These are phyloP conservation scores for Chlorella vulgaris DNA, from an alignment of 139 green algal genomes.

Conservation along the genomic window DNA sequence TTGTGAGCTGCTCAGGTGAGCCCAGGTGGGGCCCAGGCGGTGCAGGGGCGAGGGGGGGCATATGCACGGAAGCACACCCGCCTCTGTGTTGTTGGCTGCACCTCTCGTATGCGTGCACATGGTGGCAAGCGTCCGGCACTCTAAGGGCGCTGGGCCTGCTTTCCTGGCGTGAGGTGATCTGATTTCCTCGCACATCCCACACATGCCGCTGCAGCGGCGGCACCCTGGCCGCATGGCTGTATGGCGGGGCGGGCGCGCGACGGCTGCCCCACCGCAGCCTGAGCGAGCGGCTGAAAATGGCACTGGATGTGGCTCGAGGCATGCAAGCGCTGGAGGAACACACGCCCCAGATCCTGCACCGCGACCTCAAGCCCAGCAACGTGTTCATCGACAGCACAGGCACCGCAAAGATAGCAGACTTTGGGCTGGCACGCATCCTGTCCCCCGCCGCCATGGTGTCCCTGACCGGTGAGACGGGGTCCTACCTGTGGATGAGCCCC, in stretches of 20 bases:
- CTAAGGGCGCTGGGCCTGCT: too few species aligned
- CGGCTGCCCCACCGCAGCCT: slow-evolving; percentile 42
- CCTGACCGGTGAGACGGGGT: slow-evolving; percentile 87
- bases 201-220: slow-evolving; percentile 69
- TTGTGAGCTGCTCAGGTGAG: slow-evolving; percentile 64
- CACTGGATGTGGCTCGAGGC: slow-evolving; percentile 57
- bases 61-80: neutral
- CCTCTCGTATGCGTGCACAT: too few species aligned
- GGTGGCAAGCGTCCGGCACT: too few species aligned
- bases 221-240: slow-evolving; percentile 63
- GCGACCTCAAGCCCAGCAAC: slow-evolving; percentile 89
- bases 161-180: too few species aligned
- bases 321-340: slow-evolving; percentile 70
- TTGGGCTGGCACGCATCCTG: slow-evolving; percentile 74
- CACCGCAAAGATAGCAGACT: slow-evolving; percentile 62
- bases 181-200: too few species aligned
- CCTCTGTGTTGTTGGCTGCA: too few species aligned
- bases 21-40: neutral
- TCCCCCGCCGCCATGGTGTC: slow-evolving; percentile 28
- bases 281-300: slow-evolving; percentile 59
- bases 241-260: slow-evolving; percentile 43
- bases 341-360: slow-evolving; percentile 76
- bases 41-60: neutral
- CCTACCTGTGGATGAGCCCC: slow-evolving; percentile 90
- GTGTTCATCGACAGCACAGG: slow-evolving; percentile 45